A percentile compares a stretch with the other conserved stretches of the same genome.
phyloP scores from a whole-genome alignment of 2,329 filamentous ascomycete genomes.

The Exophiala xenobiotica region DNA sequence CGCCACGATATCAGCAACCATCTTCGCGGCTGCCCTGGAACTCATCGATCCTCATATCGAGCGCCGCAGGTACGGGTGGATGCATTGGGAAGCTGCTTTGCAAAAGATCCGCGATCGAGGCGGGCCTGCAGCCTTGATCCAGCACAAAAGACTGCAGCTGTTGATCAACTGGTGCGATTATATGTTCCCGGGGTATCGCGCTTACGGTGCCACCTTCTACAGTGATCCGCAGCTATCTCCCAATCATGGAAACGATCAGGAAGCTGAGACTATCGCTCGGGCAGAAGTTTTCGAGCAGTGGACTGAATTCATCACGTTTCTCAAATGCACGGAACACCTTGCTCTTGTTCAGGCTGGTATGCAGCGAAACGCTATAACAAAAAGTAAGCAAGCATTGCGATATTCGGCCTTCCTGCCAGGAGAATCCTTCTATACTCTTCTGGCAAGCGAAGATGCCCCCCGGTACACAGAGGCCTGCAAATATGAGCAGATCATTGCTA shows the following conservation, averaged over 20 bases:
- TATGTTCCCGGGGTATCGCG: slow-evolving; percentile 41
- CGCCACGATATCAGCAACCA: slow-evolving; percentile 40
- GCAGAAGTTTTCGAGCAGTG: slow-evolving; percentile 39
- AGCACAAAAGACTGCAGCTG: slow-evolving; percentile 40
- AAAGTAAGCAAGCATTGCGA: slow-evolving; percentile 27
- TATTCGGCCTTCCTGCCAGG: slow-evolving; percentile 34
- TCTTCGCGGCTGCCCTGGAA: slow-evolving; percentile 42
- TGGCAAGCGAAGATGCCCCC: slow-evolving; percentile 35
- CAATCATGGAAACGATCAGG: slow-evolving; percentile 17
- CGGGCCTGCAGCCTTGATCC: slow-evolving; percentile 38
- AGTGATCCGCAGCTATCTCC: slow-evolving; percentile 33
- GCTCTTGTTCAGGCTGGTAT: slow-evolving; percentile 33
- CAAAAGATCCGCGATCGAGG: slow-evolving; percentile 41
- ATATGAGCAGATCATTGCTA: slow-evolving; percentile 42
- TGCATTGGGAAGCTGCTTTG: slow-evolving; percentile 42
- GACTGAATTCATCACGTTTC: slow-evolving; percentile 40
- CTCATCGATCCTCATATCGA: slow-evolving; percentile 42
- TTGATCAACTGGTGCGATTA: slow-evolving; percentile 46
- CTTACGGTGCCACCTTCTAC: slow-evolving; percentile 37
- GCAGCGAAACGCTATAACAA: slow-evolving; percentile 23
- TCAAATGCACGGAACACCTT: slow-evolving; percentile 40
- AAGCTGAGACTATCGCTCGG: slow-evolving; percentile 24
- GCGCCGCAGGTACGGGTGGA: slow-evolving; percentile 40
- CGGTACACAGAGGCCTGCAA: slow-evolving; percentile 39
- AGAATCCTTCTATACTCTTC: slow-evolving; percentile 37